Percentiles rank a stretch among this genome's conserved stretches.
Conservation (phyloP, 768 basidiomycete species). For the Pseudohyphozyma bogoriensis region DNA sequence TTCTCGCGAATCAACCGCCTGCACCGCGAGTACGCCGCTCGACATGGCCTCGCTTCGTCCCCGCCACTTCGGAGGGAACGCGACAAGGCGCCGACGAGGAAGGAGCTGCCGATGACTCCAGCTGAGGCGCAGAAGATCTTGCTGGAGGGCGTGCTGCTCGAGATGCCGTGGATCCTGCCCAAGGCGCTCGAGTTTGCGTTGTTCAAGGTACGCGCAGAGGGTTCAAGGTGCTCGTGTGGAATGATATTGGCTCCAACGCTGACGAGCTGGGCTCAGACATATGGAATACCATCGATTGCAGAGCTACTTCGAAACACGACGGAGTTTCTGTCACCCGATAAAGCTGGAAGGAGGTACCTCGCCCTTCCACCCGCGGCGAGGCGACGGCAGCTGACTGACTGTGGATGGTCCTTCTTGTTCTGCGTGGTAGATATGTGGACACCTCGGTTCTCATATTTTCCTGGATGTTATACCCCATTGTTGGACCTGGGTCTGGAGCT, state of each 20-base stretch:
- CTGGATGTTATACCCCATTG: background rate
- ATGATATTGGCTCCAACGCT: too few relatives aligned
- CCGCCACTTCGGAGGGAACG: background rate
- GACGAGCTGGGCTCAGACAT: background rate
- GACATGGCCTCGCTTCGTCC: background rate
- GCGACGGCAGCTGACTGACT: background rate
- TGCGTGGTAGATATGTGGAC: background rate
- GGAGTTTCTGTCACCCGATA: background rate
- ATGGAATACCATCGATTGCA: background rate
- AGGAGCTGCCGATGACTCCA: background rate
- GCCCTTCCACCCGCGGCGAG: background rate
- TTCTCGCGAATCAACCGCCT: background rate
- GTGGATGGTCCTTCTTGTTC: background rate
- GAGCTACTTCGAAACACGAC: background rate
- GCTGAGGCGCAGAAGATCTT: constrained; percentile 1
- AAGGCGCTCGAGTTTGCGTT: background rate
- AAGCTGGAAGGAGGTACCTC: background rate
- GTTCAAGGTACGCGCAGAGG: background rate
- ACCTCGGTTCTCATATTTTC: background rate
- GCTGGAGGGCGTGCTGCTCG: background rate
- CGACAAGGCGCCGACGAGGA: background rate
- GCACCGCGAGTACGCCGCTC: background rate
- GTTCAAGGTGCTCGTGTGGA: background rate
- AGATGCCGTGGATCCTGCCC: background rate
- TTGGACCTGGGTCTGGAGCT: background rate